Evolutionary conservation across 768 basidiomycete species (phyloP).

Genomic region (Obba rivulosa): DNA sequence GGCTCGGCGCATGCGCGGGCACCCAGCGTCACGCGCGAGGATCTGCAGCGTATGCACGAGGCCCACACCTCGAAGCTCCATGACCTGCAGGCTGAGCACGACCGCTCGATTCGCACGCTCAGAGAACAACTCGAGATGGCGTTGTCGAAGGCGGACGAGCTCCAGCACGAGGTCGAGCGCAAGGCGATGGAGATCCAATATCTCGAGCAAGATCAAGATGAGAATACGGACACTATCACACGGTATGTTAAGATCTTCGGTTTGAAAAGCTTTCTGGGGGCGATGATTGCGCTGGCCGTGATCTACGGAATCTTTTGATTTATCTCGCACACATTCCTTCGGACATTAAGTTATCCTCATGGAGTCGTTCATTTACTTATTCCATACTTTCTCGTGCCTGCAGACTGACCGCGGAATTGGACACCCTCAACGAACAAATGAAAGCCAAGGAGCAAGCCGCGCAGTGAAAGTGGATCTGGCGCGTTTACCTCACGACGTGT

Average conservation of each 20-base stretch:
- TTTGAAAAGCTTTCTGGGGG: constrained; percentile 51
- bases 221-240: constrained; percentile 66
- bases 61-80: constrained; percentile 80
- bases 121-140: constrained; percentile 54
- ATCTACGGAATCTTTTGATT: constrained; percentile 38
- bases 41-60: constrained; percentile 72
- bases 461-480: constrained; percentile 6
- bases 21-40: constrained; percentile 62
- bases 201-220: constrained; percentile 76
- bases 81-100: constrained; percentile 66
- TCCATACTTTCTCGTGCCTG: constrained; percentile 5
- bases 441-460: constrained; percentile 24
- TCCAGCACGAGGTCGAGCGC: constrained; percentile 55
- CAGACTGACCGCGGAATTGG: constrained; percentile 70
- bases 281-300: constrained; percentile 47
- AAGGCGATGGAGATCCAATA: constrained; percentile 81
- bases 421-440: constrained; percentile 38
- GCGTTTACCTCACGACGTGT: constrained; percentile 28
- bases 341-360: constrained; percentile 17
- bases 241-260: constrained; percentile 68
- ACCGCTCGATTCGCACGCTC: constrained; percentile 47
- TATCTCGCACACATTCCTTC: constrained; percentile 9
- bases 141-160: constrained; percentile 42
- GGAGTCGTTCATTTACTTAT: constrained; percentile 7
- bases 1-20: constrained; percentile 38